Base-by-base conservation (phyloP, 106 monocot genomes). In the Ottelia alismoides region DNA sequence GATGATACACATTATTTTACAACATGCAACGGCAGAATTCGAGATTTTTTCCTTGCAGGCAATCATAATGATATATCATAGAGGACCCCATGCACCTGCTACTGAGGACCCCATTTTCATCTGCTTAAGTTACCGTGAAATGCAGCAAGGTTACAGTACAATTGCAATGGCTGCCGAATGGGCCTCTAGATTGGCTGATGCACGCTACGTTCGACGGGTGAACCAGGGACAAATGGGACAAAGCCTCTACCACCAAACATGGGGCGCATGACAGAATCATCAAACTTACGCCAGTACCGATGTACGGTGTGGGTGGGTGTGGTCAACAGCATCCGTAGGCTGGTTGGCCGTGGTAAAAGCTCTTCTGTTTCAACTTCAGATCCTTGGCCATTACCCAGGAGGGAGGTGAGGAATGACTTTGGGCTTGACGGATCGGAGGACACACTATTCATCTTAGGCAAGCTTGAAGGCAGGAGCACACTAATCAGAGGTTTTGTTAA, bases 251-350 rank as follows among this genome's bases (percentile, higher is more conserved):
- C 94, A 0, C 94, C 94, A 25, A 96, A 96, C 9, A 88, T 21
- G 0, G 94, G 94, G 0, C 94, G 74, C 94, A 96, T 96, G 57
- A 70, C 53, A 26, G 76, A 74, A 58, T 88, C 52, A 22, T 96
- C 94, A 40, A 96, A 96, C 63, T 79, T 88, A 25, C 94, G 75
- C 88, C 94, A 96, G 27, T 85, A 89, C 45, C 84, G 40, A 63
- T 96, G 88, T 4, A 96, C 79, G 0, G 80, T 87, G 59, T 74
- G 77, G 20, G 65, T 60, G 21, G 88, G 84, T 56, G 75, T 82
- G 14, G 28, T 71, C 18, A 94, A 77, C 31, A 94, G 88, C 94
- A 94, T 78, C 35, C 83, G 65, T 12, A 93, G 68, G 56, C 88
- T 84, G 22, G 76, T 43, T 11, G 84, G 94, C 14, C 76, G 77